phyloP scores from a whole-genome alignment of 108 stramenopile species.

The Aurantiochytrium sp. region DNA sequence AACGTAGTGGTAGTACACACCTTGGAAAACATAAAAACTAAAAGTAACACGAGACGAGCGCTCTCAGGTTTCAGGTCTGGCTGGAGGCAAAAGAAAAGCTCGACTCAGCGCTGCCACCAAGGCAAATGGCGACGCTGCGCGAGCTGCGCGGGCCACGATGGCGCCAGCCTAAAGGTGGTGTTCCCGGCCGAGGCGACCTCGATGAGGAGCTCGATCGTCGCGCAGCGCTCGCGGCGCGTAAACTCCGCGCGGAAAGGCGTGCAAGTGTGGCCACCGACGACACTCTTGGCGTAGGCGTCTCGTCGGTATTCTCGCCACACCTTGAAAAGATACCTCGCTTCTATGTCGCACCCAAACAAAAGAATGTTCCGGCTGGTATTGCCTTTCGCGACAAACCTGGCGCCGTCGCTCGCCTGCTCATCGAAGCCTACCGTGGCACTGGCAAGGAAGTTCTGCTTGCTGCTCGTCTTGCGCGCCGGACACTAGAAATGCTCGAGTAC shows the following conservation, averaged over 20 bases:
- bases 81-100: too few relatives aligned
- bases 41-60: too few relatives aligned
- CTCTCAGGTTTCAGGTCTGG: too few relatives aligned
- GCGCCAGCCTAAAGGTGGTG: background rate
- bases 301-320: background rate
- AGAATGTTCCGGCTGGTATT: background rate
- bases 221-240: background rate
- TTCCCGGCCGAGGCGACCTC: background rate
- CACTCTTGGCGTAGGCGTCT: background rate
- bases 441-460: background rate
- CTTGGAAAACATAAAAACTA: too few relatives aligned
- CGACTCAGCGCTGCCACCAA: too few relatives aligned
- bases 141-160: background rate
- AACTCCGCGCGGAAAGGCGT: background rate
- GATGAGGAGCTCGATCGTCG: background rate
- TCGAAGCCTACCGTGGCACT: background rate
- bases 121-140: background rate
- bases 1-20: too few relatives aligned
- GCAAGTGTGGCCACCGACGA: background rate
- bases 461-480: background rate
- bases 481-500: background rate
- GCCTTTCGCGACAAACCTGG: slow-evolving; percentile 7
- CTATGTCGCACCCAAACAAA: background rate
- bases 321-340: background rate
- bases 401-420: background rate